Evolutionary conservation across 208 protist genomes (phyloP), one percentile per base, ranked within the genome.

Genomic region (Trypanosoma congolense): DNA sequence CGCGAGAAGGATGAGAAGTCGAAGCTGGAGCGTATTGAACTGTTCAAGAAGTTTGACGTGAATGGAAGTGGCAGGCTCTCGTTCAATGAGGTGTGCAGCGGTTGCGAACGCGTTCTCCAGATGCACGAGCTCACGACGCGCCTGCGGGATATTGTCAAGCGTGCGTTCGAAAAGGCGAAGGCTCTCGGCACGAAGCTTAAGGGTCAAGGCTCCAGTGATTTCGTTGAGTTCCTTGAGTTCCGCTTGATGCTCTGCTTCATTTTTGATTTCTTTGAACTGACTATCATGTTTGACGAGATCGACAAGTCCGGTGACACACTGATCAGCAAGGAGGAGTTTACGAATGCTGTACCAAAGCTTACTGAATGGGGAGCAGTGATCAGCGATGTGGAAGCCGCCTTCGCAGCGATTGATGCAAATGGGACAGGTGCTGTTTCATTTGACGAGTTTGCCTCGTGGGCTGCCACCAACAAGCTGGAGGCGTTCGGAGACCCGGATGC

Each of bases 271-370:
- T 80, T 84, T 49, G 67, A 73, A 55, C 73, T 93, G 60, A 83
- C 72, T 4, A 60, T 87, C 25, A 89, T 93, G 74, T 87, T 93
- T 62, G 83, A 90, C 61, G 62, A 78, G 61, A 83, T 91, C 47
- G 83, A 90, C 65, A 78, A 73, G 31, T 81, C 75, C 25, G 80
- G 83, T 47, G 83, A 91, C 59, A 63, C 65, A 53, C 59, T 87
- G 26, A 65, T 93, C 33, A 70, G 76, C 64, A 44, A 67, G 40
- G 60, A 79, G 28, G 86, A 93, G 68, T 85, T 90, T 63, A 61
- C 68, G 61, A 49, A 56, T n/a, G 81, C 79, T 16, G 61, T 67
- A 3, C 72, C 79, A 4, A 79, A 76, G 64, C 56, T 93, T 9
- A 49, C 45, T 29, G 49, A 67, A 47, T 90, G 81, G 85, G 81